Evolutionary conservation across 2,329 filamentous ascomycete species (phyloP).

Genomic region (Furcasterigmium sp.): DNA sequence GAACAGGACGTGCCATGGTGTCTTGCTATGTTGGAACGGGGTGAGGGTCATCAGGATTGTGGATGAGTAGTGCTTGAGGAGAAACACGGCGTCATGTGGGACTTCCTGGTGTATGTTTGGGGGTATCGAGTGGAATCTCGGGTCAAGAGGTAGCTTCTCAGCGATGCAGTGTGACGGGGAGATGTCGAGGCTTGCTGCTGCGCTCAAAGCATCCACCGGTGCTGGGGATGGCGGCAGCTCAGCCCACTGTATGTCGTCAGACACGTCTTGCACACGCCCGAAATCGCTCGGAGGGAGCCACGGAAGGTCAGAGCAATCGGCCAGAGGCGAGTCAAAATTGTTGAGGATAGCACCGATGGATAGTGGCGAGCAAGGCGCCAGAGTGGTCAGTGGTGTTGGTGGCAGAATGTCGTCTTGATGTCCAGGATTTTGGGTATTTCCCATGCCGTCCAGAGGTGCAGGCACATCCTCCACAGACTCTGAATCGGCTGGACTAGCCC

Average conservation of each 20-base stretch:
- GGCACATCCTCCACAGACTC: too few relatives aligned
- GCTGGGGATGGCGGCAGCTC: not conserved
- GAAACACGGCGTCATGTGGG: slow-evolving; percentile 25
- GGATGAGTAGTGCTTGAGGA: slow-evolving; percentile 30
- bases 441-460: too few relatives aligned
- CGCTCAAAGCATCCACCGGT: not conserved
- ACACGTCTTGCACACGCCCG: not conserved
- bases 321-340: too few relatives aligned
- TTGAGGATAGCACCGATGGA: too few relatives aligned
- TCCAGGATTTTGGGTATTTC: too few relatives aligned
- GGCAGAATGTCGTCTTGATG: too few relatives aligned
- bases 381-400: too few relatives aligned
- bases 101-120: slow-evolving; percentile 4
- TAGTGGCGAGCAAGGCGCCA: too few relatives aligned
- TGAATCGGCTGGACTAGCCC: too few relatives aligned
- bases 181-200: not conserved
- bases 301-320: too few relatives aligned
- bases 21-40: slow-evolving; percentile 29
- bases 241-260: not conserved
- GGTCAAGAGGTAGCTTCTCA: not conserved
- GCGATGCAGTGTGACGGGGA: not conserved
- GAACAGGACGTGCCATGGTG: slow-evolving; percentile 33
- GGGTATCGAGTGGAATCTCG: slow-evolving; percentile 1
- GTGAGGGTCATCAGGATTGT: slow-evolving; percentile 28
- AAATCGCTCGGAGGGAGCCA: not conserved